Evolutionary conservation across 805 yeast species (phyloP), one percentile per base, ranked within the genome.

Genomic region (Yarrowia sp.): DNA sequence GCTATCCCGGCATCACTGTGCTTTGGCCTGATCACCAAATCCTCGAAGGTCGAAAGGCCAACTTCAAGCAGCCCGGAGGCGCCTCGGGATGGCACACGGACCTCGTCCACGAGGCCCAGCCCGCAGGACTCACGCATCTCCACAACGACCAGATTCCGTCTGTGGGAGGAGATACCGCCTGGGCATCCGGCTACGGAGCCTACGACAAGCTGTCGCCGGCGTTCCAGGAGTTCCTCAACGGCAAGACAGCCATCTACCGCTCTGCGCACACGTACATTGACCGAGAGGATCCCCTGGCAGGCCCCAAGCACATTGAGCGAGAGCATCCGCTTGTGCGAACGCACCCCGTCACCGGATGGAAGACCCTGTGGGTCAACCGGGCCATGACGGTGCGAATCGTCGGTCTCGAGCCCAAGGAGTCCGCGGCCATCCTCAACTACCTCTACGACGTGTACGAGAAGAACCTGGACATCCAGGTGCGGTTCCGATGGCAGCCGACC

Each of bases 301-400:
- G 81, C n/a, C 79, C 78, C 16, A 76, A 76, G 44, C 64, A 65
- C 25, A 69, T 68, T 21, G 72, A 70, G 21, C 66, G 68, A 13
- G 70, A 68, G 63, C 88, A 84, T 71, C 87, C 87, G 2, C 65
- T 84, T 24, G 79, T 84, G 33, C 79, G 87, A 73, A 82, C 86
- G 38, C 85, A 85, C 66, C 88, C 88, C 9, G 85, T 80, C 13
- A 84, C 87, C 27, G 86, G 86, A 44, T 78, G 83, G 81, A 84
- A 84, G 71, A 74, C 84, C 1, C 72, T 84, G 65, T 84, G 74
- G 64, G 81, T 83, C 42, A 82, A 83, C 71, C 76, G 83, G 51
- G 73, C 76, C 19, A 77, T 77, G 78, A 82, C 85, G 13, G 74
- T 69, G 44, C 75, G 81, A 63, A 83, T 83, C 63, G 77, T 78